Percentiles rank a stretch among this genome's conserved stretches.
These are phyloP conservation scores for Volvariella surrecta DNA, from an alignment of 1,284 basidiomycete species.

Conservation along the genomic window DNA sequence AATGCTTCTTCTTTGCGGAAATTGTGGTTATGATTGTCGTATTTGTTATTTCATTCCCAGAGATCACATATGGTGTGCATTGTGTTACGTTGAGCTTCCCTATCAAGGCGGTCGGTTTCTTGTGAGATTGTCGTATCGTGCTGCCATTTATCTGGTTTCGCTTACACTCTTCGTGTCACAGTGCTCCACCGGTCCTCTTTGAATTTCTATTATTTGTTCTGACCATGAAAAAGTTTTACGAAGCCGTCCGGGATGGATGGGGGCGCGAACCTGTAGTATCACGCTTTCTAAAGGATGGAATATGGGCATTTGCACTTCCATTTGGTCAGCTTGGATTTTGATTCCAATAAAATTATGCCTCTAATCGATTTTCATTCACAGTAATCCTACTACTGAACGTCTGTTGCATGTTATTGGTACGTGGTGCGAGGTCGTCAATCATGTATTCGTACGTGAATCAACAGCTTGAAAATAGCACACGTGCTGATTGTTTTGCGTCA, in stretches of 20 bases:
- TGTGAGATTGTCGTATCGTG: slow-evolving; percentile 10
- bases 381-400: slow-evolving; percentile 15
- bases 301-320: slow-evolving; percentile 20
- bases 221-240: slow-evolving; percentile 17
- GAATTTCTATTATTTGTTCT: slow-evolving; percentile 15
- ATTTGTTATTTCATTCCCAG: slow-evolving; percentile 10
- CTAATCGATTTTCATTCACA: slow-evolving; percentile 5
- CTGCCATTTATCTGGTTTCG: neutral
- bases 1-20: slow-evolving; percentile 11
- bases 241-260: slow-evolving; percentile 16
- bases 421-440: slow-evolving; percentile 13
- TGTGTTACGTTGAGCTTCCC: slow-evolving; percentile 14
- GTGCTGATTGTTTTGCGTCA: neutral
- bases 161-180: too few species aligned
- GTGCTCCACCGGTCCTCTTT: slow-evolving; percentile 13
- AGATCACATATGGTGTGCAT: slow-evolving; percentile 11
- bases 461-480: neutral
- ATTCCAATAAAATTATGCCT: neutral
- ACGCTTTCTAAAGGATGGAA: slow-evolving; percentile 18
- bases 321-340: slow-evolving; percentile 11
- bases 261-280: slow-evolving; percentile 14
- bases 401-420: slow-evolving; percentile 11
- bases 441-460: slow-evolving; percentile 14
- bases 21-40: slow-evolving; percentile 12
- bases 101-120: slow-evolving; percentile 10